Evolutionary conservation across 768 basidiomycete species (phyloP).

Genomic region (Tubosaeta brunneosetosa): DNA sequence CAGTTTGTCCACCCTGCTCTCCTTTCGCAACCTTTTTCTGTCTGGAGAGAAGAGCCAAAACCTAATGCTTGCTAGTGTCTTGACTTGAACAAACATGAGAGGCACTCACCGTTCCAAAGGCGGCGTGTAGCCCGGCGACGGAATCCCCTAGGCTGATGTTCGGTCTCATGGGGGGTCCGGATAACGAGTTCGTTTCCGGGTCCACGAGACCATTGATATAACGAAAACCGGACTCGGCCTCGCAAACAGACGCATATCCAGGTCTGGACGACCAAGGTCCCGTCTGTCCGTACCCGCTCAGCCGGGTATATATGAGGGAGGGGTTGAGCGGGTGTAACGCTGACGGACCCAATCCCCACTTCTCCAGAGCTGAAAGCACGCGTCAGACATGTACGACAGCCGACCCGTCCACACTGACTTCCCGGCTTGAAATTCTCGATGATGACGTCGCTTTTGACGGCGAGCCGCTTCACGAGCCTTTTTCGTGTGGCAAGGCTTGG

Average conservation of each 20-base stretch:
- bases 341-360: slow-evolving; percentile 59
- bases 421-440: slow-evolving; percentile 75
- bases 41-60: slow-evolving; percentile 54
- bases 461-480: slow-evolving; percentile 59
- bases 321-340: slow-evolving; percentile 71
- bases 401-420: slow-evolving; percentile 37
- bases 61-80: slow-evolving; percentile 32
- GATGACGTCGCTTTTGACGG: slow-evolving; percentile 60
- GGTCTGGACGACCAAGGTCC: slow-evolving; percentile 69
- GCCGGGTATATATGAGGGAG: slow-evolving; percentile 85
- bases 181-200: slow-evolving; percentile 45
- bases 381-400: neutral
- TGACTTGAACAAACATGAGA: neutral
- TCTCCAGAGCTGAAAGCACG: slow-evolving; percentile 54
- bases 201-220: slow-evolving; percentile 68
- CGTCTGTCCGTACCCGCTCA: slow-evolving; percentile 72
- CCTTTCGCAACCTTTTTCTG: slow-evolving; percentile 32
- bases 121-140: slow-evolving; percentile 66
- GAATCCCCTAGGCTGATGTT: slow-evolving; percentile 73
- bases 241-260: slow-evolving; percentile 71
- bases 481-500: neutral
- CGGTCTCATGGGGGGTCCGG: slow-evolving; percentile 62
- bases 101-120: slow-evolving; percentile 61
- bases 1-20: slow-evolving; percentile 42
- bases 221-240: slow-evolving; percentile 70